These are phyloP conservation scores for Eimeria necatrix DNA, from an alignment of 169 alveolate species.

Conservation along the genomic window DNA sequence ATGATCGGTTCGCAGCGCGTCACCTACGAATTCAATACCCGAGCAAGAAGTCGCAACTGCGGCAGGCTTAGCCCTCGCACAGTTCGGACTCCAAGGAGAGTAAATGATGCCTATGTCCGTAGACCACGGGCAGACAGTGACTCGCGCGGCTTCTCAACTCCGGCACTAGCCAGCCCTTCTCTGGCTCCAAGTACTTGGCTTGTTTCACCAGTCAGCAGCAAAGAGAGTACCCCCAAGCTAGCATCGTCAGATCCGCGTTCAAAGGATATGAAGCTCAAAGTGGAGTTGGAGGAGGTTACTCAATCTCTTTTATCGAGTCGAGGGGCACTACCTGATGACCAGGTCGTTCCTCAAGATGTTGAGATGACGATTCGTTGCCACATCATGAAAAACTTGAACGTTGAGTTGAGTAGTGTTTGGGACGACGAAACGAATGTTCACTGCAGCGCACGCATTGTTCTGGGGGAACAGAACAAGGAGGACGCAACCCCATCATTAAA, in stretches of 20 bases:
- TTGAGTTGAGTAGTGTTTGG: conserved; percentile 79
- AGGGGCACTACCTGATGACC: conserved; percentile 61
- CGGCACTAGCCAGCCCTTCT: conserved; percentile 39
- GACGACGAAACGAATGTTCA: conserved; percentile 81
- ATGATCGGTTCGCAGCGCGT: conserved; percentile 79
- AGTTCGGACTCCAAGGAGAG: conserved; percentile 80
- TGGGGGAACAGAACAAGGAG: conserved; percentile 59
- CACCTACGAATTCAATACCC: conserved; percentile 79
- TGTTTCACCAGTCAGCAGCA: conserved; percentile 67
- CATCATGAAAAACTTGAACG: conserved; percentile 64
- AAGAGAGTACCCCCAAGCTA: conserved; percentile 64
- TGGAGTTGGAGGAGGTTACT: conserved; percentile 56
- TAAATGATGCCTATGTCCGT: conserved; percentile 76
- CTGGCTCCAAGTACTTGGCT: conserved; percentile 73
- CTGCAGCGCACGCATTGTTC: conserved; percentile 79
- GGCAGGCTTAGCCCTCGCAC: conserved; percentile 79
- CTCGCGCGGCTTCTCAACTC: conserved; percentile 65
- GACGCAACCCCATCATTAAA: conserved; percentile 58
- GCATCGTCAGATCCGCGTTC: conserved; percentile 40
- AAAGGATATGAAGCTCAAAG: conserved; percentile 50
- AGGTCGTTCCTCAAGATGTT: conserved; percentile 68
- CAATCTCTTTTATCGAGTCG: conserved; percentile 71
- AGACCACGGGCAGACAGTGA: conserved; percentile 74
- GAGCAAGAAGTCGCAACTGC: conserved; percentile 42
- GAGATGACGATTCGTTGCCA: conserved; percentile 80